Evolutionary conservation across 1,284 basidiomycete genomes (phyloP), one percentile per base, ranked within the genome.

Genomic region (Papiliotrema terrestris): DNA sequence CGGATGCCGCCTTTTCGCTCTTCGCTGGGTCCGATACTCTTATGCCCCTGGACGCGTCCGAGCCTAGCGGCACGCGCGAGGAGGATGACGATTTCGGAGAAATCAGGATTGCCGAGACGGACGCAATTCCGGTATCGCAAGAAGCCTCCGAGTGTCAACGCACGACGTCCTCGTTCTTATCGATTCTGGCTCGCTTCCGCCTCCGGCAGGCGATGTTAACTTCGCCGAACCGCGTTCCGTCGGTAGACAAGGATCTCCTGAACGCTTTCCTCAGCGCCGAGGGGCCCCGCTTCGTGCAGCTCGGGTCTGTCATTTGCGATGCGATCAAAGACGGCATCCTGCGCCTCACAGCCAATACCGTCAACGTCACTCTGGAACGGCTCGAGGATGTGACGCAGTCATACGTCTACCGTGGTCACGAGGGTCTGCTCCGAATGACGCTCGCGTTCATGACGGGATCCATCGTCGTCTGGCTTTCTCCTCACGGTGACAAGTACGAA

Each of bases 371-470:
- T 47, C 69, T 91, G 17, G 75, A 78, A 1, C 78, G 81, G 54
- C 71, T 91, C 15, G 80, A 74, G 4, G 74, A 79, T 1, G 79
- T 87, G 39, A 76, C 90, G 6, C 60, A 62, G 11, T 69, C 78
- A 13, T 89, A 93, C 72, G 74, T 78, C 3, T 86, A 84, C 67
- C 76, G 80, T 1, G 76, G 81, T 38, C 84, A 82, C 56, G 82
- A 84, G 51, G 75, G 72, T 6, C 75, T 86, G 23, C 82, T 84
- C 8, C 69, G 82, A 17, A 67, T 88, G 26, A 78, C 81, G 3
- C 74, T 88, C 17, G 78, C 81, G n/a, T 80, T 91, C 52, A 74
- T 95, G 23, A 80, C 84, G 36, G 82, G 84, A 3, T 88, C 89
- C 0, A 71, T 84, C 48, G 73, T 81, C 39, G 62, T 84, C 0